phyloP scores from a whole-genome alignment of 208 protist genomes.

The Strigomonas oncopelti region DNA sequence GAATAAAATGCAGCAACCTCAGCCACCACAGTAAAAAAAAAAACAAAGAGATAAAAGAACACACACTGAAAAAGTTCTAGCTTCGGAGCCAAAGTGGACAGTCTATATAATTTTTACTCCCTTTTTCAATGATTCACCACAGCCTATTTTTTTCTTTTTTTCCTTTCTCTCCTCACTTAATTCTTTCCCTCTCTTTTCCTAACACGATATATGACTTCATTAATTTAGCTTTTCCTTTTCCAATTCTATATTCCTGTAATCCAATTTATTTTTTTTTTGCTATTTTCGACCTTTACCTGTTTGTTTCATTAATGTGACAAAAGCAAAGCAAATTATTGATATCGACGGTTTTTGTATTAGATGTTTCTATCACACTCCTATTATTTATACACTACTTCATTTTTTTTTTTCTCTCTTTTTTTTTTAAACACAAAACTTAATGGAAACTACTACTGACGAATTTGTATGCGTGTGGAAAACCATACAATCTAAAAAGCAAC shows the following conservation, averaged over 20 bases:
- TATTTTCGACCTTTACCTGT: no score
- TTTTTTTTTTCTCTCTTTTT: conserved; percentile 16
- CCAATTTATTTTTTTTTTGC: neutral
- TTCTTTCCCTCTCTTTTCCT: neutral
- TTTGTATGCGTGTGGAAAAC: neutral
- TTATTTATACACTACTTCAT: no score
- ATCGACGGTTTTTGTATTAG: conserved; percentile 12
- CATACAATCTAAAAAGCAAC: neutral
- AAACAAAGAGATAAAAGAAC: conserved; percentile 7
- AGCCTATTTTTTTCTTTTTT: neutral
- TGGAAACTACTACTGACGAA: neutral
- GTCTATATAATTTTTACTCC: neutral
- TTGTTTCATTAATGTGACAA: no score
- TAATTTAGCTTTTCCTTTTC: no score
- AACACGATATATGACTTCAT: no score
- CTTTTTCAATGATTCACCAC: no score
- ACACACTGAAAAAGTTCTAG: neutral
- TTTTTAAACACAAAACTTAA: no score
- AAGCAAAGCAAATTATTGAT: no score
- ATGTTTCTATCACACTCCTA: no score
- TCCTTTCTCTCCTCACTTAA: conserved; percentile 4
- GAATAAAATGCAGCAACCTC: no score
- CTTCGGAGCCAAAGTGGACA: neutral
- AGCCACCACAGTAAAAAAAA: no score
- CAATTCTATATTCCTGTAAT: no score